Conservation (phyloP, 495 filamentous ascomycete species). For the Penicillium bialowiezense region DNA sequence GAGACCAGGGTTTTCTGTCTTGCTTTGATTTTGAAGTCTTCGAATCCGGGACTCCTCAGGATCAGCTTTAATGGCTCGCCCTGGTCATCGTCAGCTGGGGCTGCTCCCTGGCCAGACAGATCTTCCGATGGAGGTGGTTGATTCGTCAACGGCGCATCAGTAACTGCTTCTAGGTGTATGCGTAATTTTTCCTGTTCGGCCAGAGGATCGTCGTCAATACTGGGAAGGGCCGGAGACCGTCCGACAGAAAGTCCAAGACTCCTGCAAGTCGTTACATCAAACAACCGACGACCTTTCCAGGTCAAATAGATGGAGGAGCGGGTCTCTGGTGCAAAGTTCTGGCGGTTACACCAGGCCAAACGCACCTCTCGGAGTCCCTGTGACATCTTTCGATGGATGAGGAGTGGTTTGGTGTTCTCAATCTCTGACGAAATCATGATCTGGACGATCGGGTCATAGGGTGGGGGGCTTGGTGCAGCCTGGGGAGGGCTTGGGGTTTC, state of each 20-base stretch:
- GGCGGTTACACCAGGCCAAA: conserved; percentile 62
- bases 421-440: conserved; percentile 74
- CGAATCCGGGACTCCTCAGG: conserved; percentile 53
- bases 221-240: conserved; percentile 17
- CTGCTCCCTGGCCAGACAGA: too few species aligned
- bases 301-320: conserved; percentile 65
- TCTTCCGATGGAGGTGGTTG: too few species aligned
- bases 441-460: conserved; percentile 50
- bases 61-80: conserved; percentile 49
- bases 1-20: conserved; percentile 54
- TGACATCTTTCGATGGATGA: conserved; percentile 64
- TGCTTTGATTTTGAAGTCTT: conserved; percentile 58
- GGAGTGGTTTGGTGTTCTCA: conserved; percentile 55
- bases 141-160: conserved; percentile 39
- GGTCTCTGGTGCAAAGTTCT: conserved; percentile 47
- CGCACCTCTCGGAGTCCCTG: conserved; percentile 65
- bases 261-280: conserved; percentile 67
- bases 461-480: not conserved
- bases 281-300: conserved; percentile 72
- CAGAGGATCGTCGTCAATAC: conserved; percentile 30
- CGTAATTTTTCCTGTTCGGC: conserved; percentile 25
- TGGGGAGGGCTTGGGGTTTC: not conserved
- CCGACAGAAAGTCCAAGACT: conserved; percentile 56
- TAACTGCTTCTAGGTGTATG: conserved; percentile 73
- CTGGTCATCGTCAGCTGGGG: conserved; percentile 17